Conservation (phyloP, 2,329 filamentous ascomycete genomes). For the Amauroascus verrucosus region DNA sequence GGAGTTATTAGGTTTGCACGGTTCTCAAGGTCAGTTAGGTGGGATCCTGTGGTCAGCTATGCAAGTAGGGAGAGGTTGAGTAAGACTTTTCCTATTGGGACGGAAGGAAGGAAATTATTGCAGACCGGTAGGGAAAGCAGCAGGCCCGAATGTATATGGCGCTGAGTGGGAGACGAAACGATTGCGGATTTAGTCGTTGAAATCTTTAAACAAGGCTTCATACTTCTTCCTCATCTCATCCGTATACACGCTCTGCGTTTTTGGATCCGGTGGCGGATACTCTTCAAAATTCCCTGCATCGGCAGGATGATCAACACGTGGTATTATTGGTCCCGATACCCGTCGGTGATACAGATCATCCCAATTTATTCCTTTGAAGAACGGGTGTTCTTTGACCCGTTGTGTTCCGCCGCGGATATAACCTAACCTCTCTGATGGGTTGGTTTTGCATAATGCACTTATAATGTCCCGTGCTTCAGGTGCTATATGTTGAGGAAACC, state of each 20-base stretch:
- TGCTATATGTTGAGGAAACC: conserved; percentile 51
- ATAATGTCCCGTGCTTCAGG: conserved; percentile 52
- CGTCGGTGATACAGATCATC: conserved; percentile 51
- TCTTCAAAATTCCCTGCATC: conserved; percentile 58
- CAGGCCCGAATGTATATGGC: no score
- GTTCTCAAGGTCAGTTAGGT: no score
- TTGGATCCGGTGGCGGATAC: conserved; percentile 48
- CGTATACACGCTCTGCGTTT: conserved; percentile 45
- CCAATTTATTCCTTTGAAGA: conserved; percentile 54
- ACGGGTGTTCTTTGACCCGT: conserved; percentile 51
- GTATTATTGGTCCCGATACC: conserved; percentile 53
- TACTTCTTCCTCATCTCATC: conserved; percentile 52
- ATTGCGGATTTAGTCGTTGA: conserved; percentile 30
- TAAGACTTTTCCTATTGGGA: no score
- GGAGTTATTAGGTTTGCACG: no score
- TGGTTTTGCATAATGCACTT: conserved; percentile 51
- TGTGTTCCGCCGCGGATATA: conserved; percentile 52
- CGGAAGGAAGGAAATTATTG: no score
- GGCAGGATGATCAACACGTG: conserved; percentile 48
- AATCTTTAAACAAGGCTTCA: conserved; percentile 51
- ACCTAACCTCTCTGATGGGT: conserved; percentile 52
- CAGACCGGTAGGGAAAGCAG: no score
- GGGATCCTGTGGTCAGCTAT: no score
- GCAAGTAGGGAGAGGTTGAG: no score
- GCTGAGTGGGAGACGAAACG: no score